phyloP scores from a whole-genome alignment of 2,329 filamentous ascomycete genomes.

The Scedosporium apiospermum region DNA sequence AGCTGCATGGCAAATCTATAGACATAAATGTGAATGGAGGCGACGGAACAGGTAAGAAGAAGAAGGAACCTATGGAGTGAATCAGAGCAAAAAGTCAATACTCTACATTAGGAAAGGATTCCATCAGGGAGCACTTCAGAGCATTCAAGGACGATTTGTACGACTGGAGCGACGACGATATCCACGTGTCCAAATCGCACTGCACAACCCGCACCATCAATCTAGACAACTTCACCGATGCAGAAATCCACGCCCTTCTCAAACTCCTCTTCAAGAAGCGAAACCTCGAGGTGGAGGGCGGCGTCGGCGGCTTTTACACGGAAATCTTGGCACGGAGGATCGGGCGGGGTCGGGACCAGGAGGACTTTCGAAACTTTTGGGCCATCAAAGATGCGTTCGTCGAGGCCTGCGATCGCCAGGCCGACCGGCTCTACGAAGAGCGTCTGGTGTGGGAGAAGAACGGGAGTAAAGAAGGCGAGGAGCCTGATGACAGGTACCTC shows the following conservation, averaged over 20 bases:
- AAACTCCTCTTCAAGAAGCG: background rate
- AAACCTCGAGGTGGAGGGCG: background rate
- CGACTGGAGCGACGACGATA: background rate
- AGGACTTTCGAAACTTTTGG: background rate
- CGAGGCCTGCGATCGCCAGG: background rate
- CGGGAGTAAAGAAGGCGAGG: background rate
- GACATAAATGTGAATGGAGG: background rate
- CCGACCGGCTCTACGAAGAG: background rate
- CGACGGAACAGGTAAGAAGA: background rate
- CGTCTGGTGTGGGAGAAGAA: background rate
- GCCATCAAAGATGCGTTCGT: background rate
- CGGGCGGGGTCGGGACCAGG: background rate
- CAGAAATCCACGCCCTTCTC: background rate
- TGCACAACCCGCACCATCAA: background rate
- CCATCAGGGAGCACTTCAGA: background rate
- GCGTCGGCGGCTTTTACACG: background rate
- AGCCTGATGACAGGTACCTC: constrained; percentile 16
- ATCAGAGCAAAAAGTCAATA: background rate
- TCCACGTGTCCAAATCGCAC: background rate
- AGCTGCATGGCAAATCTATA: background rate
- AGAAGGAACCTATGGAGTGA: too few relatives aligned
- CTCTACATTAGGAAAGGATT: background rate
- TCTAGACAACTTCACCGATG: background rate
- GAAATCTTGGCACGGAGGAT: background rate
- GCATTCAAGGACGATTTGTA: background rate